These are phyloP conservation scores for Saussurea involucrata DNA, from an alignment of 129 eudicot species.

Conservation along the genomic window DNA sequence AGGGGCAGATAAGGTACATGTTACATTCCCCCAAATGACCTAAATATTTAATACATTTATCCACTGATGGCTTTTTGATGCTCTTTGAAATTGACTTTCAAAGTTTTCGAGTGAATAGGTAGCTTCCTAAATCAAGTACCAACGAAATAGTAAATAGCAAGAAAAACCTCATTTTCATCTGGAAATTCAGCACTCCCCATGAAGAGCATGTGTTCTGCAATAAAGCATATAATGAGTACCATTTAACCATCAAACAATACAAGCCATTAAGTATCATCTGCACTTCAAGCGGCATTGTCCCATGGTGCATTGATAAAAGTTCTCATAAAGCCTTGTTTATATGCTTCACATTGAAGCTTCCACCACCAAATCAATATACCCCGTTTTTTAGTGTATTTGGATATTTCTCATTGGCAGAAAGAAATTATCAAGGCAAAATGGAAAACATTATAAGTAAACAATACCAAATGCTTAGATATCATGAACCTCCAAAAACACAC, in stretches of 20 bases:
- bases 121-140: neutral
- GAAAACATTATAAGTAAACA: neutral
- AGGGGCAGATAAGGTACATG: neutral
- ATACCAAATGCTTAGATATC: conserved; percentile 1
- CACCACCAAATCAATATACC: conserved; percentile 14
- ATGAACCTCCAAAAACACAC: neutral
- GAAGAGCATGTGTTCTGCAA: conserved; percentile 98
- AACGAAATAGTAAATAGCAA: conserved; percentile 10
- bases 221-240: conserved; percentile 10
- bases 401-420: neutral
- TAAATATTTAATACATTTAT: neutral
- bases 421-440: neutral
- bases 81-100: conserved; percentile 5
- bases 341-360: conserved; percentile 11
- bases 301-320: neutral
- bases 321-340: neutral
- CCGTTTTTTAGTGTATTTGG: neutral
- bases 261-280: conserved; percentile 10
- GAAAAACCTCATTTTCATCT: conserved; percentile 93
- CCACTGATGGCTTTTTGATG: neutral
- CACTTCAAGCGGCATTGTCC: neutral
- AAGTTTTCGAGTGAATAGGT: neutral
- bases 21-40: neutral
- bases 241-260: conserved; percentile 3
- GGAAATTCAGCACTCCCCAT: conserved; percentile 98